phyloP scores from a whole-genome alignment of 2,329 filamentous ascomycete species.

The Hirsutella rhossiliensis region DNA sequence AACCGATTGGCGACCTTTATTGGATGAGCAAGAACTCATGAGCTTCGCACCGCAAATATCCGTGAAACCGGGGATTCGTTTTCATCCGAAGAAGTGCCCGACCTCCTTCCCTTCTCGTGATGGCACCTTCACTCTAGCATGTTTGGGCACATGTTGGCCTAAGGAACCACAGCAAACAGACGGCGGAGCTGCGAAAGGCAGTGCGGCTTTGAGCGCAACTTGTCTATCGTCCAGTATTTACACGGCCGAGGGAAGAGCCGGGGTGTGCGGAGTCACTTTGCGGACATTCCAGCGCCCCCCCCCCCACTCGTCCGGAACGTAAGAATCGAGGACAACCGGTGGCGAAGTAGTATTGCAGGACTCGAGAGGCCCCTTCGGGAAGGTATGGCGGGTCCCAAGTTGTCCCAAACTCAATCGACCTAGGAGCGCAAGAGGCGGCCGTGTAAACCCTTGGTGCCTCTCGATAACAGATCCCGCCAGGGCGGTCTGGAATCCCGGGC shows the following conservation, averaged over 20 bases:
- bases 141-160: neutral
- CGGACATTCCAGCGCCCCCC: neutral
- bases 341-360: conserved; percentile 6
- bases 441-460: no score
- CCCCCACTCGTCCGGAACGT: neutral
- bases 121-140: conserved; percentile 1
- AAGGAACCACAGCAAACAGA: neutral
- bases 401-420: no score
- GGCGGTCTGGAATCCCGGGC: no score
- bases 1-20: no score
- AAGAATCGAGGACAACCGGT: conserved; percentile 2
- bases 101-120: conserved; percentile 6
- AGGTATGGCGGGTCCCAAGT: conserved; percentile 4
- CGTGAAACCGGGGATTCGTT: neutral
- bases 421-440: no score
- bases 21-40: no score
- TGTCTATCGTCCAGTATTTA: neutral
- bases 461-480: no score
- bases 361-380: conserved; percentile 6
- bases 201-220: neutral
- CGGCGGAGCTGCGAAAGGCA: neutral
- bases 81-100: neutral
- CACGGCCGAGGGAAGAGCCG: neutral
- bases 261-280: conserved; percentile 2
- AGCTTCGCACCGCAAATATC: neutral